phyloP scores from a whole-genome alignment of 306 rosid genomes.

The Delonix regia region DNA sequence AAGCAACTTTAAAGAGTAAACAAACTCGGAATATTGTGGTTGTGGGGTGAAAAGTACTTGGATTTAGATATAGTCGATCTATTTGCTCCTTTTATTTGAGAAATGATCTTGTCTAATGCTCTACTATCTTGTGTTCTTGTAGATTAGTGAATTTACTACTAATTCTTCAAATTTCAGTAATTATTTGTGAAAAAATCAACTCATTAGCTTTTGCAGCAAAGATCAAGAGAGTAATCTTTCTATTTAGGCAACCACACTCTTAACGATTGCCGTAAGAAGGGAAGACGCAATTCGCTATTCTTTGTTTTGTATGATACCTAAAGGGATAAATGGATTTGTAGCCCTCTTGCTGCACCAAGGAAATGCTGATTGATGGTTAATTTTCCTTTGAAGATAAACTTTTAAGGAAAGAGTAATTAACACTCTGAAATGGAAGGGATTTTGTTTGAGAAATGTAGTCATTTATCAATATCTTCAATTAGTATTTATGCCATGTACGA shows the following conservation, averaged over 20 bases:
- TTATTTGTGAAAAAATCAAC: not conserved
- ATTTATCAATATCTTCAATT: not conserved
- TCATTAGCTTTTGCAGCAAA: not conserved
- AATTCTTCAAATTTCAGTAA: not conserved
- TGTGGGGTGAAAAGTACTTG: constrained; percentile 34
- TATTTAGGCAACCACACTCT: not conserved
- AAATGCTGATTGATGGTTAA: not conserved
- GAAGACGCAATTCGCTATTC: not conserved
- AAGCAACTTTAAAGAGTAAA: constrained; percentile 43
- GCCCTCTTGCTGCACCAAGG: not conserved
- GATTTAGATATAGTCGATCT: constrained; percentile 35
- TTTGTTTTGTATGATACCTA: not conserved
- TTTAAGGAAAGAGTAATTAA: not conserved
- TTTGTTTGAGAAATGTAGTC: not conserved
- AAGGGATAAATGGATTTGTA: not conserved
- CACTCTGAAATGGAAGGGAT: not conserved
- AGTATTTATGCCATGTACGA: too few species aligned
- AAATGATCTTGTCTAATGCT: constrained; percentile 11
- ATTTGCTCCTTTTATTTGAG: constrained; percentile 37
- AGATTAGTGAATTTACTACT: constrained; percentile 14
- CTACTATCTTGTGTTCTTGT: constrained; percentile 9
- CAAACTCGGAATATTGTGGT: constrained; percentile 44
- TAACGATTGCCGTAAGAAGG: not conserved
- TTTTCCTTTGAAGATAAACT: not conserved
- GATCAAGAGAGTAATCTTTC: not conserved